Percentiles rank a stretch among this genome's conserved stretches.
These are phyloP conservation scores for Platanthera guangdongensis DNA, from an alignment of 106 monocot species.

Conservation along the genomic window DNA sequence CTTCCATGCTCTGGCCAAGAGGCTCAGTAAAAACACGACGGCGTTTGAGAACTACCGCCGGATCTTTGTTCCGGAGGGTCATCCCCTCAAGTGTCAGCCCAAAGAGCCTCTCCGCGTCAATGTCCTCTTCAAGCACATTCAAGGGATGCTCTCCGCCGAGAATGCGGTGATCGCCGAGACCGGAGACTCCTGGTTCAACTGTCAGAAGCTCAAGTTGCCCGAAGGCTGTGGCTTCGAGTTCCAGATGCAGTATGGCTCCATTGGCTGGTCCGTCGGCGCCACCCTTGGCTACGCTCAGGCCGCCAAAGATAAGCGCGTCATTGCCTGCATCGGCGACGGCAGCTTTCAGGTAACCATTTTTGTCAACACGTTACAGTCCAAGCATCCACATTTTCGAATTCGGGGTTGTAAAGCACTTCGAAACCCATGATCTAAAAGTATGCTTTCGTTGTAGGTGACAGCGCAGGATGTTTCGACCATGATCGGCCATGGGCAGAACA, in stretches of 20 bases:
- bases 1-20: slow-evolving; percentile 11
- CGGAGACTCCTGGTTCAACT: slow-evolving; percentile 23
- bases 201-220: slow-evolving; percentile 21
- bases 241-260: slow-evolving; percentile 26
- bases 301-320: slow-evolving; percentile 14
- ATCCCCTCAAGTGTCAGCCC: slow-evolving; percentile 1
- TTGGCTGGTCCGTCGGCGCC: slow-evolving; percentile 20
- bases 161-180: slow-evolving; percentile 19
- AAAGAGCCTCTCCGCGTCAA: slow-evolving; percentile 17
- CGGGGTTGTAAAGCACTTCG: too few relatives aligned
- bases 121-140: slow-evolving; percentile 19
- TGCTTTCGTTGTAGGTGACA: slow-evolving; percentile 10
- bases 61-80: slow-evolving; percentile 15
- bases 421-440: too few relatives aligned
- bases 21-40: slow-evolving; percentile 16
- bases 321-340: slow-evolving; percentile 20
- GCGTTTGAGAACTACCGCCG: slow-evolving; percentile 15
- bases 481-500: slow-evolving; percentile 15
- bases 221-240: slow-evolving; percentile 21
- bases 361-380: background rate
- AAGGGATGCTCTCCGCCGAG: slow-evolving; percentile 6
- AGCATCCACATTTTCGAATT: too few relatives aligned
- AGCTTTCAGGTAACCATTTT: slow-evolving; percentile 15
- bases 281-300: slow-evolving; percentile 21
- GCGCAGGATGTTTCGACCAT: slow-evolving; percentile 21